Percentiles rank a stretch among this genome's conserved stretches.
phyloP scores from a whole-genome alignment of 345 rosid species.

The Litchi chinensis region DNA sequence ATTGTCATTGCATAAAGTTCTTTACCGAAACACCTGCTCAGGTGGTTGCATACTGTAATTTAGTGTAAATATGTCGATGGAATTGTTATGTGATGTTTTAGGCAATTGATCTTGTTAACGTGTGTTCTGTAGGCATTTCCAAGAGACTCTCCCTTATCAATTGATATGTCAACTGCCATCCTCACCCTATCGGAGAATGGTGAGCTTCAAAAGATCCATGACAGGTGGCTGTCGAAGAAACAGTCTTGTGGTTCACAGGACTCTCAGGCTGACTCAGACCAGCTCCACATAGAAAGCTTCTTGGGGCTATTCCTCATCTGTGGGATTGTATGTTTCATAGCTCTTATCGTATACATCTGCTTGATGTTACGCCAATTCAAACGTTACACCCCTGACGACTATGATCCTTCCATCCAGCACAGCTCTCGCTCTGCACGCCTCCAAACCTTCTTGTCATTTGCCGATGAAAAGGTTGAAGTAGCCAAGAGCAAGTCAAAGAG shows the following conservation, averaged over 20 bases:
- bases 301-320: constrained; percentile 79
- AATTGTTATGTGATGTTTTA: not conserved
- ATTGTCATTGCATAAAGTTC: not conserved
- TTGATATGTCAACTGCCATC: constrained; percentile 91
- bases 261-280: constrained; percentile 52
- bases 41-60: not conserved
- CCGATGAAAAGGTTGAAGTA: constrained; percentile 59
- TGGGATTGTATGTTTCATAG: constrained; percentile 62
- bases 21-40: not conserved
- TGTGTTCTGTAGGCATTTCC: constrained; percentile 66
- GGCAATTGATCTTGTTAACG: not conserved
- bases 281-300: constrained; percentile 74
- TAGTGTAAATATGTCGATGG: not conserved
- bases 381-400: constrained; percentile 32
- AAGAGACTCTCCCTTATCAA: constrained; percentile 79
- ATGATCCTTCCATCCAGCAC: constrained; percentile 30
- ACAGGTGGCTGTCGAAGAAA: constrained; percentile 63
- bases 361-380: constrained; percentile 51
- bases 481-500: constrained; percentile 55
- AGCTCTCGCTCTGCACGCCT: constrained; percentile 51
- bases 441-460: constrained; percentile 65
- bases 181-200: constrained; percentile 81
- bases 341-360: constrained; percentile 66
- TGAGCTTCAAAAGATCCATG: constrained; percentile 72
- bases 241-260: constrained; percentile 45